Base-by-base conservation (phyloP, 495 filamentous ascomycete genomes). In the Sphaerosporella brunnea region DNA sequence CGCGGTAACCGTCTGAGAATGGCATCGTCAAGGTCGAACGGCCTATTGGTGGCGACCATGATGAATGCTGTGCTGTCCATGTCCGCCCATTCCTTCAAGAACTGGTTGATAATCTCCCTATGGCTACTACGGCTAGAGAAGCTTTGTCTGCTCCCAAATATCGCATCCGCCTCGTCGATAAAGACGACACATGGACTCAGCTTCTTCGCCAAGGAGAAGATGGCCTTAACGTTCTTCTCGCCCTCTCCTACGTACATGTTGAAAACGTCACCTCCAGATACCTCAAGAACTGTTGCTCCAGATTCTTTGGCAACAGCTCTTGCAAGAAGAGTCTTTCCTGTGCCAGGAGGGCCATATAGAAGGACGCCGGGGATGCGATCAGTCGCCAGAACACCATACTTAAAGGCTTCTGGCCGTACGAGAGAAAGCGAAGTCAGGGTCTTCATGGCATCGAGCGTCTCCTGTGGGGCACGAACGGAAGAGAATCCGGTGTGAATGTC, bases 41-140 rank as follows among this genome's bases (percentile, higher is more conserved):
- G 88, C 11, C 88, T 69, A 60, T 96, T 96, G 10, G 85, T 94
- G n/a, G 90, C 90, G 0, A 96, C 85, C 92, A 97, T 95, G 62
- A 97, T 92, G 63, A 97, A 96, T 1, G 87, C 84, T 4, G 79
- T 80, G 38, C 77, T 69, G 34, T 76, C 80, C 73, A 97, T 79
- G 13, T 92, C 90, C 54, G 95, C 90, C 90, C 90, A 97, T 62
- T 96, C 90, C n/a, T 84, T 75, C 28, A 97, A 66, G 62, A 96
- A 97, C 62, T 96, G 88, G 52, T 95, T 97, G 65, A 97, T 92
- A 37, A 90, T 78, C 65, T 96, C 90, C 36, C 90, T 75, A 58
- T 90, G 82, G 7, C 68, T 75, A 10, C 72, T 73, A 1, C 71
- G 60, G 48, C 75, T 73, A 20, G 68, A 68, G 44, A 68, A 67